Evolutionary conservation across 192 early-diverging fungal genomes (phyloP), one percentile per base, ranked within the genome.

Genomic region (Backusella parvicylindrica): DNA sequence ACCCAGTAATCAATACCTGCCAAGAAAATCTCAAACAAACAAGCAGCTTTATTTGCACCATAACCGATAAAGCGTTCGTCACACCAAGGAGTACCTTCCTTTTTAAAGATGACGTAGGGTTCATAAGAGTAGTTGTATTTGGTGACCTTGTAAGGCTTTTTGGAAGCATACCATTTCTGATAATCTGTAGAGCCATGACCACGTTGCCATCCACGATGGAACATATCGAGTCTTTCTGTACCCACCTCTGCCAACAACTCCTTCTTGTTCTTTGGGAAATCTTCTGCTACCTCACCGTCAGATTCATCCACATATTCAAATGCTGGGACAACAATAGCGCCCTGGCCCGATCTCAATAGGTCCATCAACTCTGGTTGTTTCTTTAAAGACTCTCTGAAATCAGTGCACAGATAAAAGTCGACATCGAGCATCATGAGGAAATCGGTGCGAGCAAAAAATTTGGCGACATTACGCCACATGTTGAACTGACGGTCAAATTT

Each of bases 391-490:
- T 82, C 72, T 23, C 82, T 69, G 26, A 90, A 86, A 70, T 87
- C 77, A 9, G 86, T 87, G 71, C 88, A 87, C 16, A 89, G 82
- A 37, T 87, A 80, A 72, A 90, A 90, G 43, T 90, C 89, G 9
- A 88, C 89, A 31, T 90, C 89, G 21, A 89, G 75, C 81, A 87
- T 79, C 80, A 90, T 81, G 32, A 90, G 75, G 71, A 85, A 90
- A 31, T 90, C 84, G 0, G 87, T 88, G 32, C 85, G 71, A n/a
- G 87, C 83, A 70, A 90, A 90, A 31, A 90, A 81, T 36, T 87
- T 86, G 23, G 89, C 89, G 1, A 90, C 83, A 33, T 90, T 90
- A 21, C 89, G 80, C 88, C 87, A 90, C 86, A 87, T 85, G 66
- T 90, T 90, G 79, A 90, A 89, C 66, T 90, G 89, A 50, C 88